phyloP scores from a whole-genome alignment of 352 stramenopile genomes.

The Globisporangium canariense region DNA sequence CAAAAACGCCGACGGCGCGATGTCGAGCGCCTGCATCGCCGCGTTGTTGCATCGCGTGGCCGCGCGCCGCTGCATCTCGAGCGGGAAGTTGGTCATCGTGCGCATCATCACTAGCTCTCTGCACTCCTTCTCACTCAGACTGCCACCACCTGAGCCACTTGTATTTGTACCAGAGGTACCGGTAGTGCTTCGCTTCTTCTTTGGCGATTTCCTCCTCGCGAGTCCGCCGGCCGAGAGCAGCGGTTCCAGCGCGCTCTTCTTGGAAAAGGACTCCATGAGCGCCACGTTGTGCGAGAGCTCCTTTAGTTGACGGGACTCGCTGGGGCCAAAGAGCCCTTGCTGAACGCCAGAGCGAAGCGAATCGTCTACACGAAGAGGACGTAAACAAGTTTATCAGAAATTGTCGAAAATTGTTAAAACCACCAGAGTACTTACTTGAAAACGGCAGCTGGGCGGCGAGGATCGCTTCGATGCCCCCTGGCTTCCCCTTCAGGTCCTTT shows the following conservation, averaged over 20 bases:
- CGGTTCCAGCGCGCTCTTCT: conserved; percentile 29
- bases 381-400: background rate
- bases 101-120: conserved; percentile 18
- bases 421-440: conserved; percentile 19
- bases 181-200: background rate
- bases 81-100: conserved; percentile 34
- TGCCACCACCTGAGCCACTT: too few species aligned
- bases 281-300: conserved; percentile 26
- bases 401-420: background rate
- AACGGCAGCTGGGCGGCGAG: conserved; percentile 28
- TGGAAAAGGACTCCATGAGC: conserved; percentile 17
- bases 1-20: conserved; percentile 41
- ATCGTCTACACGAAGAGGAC: conserved; percentile 12
- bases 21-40: conserved; percentile 25
- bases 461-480: conserved; percentile 8
- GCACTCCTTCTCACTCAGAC: conserved; percentile 18
- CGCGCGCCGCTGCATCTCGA: conserved; percentile 37
- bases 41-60: conserved; percentile 3
- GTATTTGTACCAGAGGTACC: too few species aligned
- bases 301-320: conserved; percentile 36
- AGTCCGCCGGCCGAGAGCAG: conserved; percentile 28
- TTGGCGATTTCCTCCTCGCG: conserved; percentile 9
- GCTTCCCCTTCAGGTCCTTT: background rate
- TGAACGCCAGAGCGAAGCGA: conserved; percentile 38
- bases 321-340: conserved; percentile 38